Evolutionary conservation across 805 yeast species (phyloP), one percentile per base, ranked within the genome.

Genomic region (Deakozyma indianensis): DNA sequence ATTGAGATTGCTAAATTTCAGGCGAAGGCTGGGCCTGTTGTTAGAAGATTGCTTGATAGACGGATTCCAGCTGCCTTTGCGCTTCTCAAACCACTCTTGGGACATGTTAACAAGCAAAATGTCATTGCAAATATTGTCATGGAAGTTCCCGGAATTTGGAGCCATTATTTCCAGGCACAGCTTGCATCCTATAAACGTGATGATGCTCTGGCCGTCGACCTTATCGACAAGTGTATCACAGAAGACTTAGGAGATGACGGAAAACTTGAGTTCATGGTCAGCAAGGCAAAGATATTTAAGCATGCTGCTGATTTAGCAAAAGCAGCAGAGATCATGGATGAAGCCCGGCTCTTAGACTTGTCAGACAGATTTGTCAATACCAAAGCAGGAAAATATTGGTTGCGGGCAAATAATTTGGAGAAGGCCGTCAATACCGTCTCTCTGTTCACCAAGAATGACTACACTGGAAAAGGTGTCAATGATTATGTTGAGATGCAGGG

Each of bases 311-410:
- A 78, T 47, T 55, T 74, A 23, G 56, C 51, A 1, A 72, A 69
- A 23, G 96, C 96, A 14, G 75, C 82, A 20, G 72, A 70, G 15
- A 58, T 70, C 23, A 75, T 87, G 73, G 74, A 79, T 48, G 71
- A 69, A 45, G 96, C 90, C 15, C 73, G 96, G 53, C 60, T 68
- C 45, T 63, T 83, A 46, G 96, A 92, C 59, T 70, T 83, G 47
- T 95, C 86, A 61, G 99, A 92, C 63, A 70, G 98, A 52, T 90
- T 84, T 59, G 76, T 92, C 57, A 92, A 92, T 61, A 75, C 95
- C 46, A 87, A 86, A 57, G 71, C 95, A 4, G 83, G 83, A 42
- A 86, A 86, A 59, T 92, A 92, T 57, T 76, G 74, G 44, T 62
- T 90, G 49, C 73, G 96, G 55, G 86, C 92, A 11, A 75, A 83